Conservation (phyloP, 2,329 filamentous ascomycete species). For the Epichloe aotearoae region DNA sequence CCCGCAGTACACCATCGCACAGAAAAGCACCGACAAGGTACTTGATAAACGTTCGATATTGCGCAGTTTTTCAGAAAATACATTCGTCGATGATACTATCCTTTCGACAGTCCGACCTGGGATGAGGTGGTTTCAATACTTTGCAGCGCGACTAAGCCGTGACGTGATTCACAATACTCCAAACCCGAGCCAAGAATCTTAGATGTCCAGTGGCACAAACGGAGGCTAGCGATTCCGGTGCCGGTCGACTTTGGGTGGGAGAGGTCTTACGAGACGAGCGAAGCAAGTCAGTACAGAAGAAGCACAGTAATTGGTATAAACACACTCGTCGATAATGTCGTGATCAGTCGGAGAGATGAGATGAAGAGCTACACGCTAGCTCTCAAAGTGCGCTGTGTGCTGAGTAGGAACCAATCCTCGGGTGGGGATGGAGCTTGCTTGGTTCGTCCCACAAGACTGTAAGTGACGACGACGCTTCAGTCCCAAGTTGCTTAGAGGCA, state of each 20-base stretch:
- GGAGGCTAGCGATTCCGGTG: too few species aligned
- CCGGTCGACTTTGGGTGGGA: neutral
- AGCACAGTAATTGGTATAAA: neutral
- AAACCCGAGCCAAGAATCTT: neutral
- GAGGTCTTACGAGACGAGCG: neutral
- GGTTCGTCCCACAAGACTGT: too few species aligned
- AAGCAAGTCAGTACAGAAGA: neutral
- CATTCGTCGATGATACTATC: neutral
- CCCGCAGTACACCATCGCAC: conserved; percentile 50
- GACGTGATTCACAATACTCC: too few species aligned
- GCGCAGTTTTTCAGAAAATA: neutral
- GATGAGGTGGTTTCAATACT: neutral
- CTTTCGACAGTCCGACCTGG: neutral
- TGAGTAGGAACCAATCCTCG: too few species aligned
- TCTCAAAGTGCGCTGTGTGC: too few species aligned
- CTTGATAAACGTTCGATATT: neutral
- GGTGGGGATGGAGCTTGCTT: too few species aligned
- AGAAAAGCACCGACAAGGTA: neutral
- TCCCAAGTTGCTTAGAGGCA: too few species aligned
- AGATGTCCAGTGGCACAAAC: too few species aligned
- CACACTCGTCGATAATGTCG: neutral
- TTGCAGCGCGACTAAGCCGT: too few species aligned
- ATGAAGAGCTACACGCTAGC: too few species aligned
- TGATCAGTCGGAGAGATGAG: neutral
- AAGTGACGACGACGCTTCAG: too few species aligned